Base-by-base conservation (phyloP, 108 stramenopile species). In the Pseudonitzschia multiseries region DNA sequence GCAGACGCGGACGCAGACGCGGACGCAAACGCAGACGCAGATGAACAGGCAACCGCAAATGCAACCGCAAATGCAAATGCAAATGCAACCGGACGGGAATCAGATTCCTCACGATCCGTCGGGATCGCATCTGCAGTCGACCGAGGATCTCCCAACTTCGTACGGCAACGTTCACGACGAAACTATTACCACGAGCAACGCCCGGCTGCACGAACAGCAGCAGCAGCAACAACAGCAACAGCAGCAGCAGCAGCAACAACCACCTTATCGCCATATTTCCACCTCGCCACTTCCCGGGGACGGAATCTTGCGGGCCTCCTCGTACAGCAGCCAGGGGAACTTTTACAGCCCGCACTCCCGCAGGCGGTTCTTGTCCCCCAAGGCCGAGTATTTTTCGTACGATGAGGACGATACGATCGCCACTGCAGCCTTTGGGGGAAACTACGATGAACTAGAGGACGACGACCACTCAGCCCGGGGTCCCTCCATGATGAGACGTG, bases 201-300 rank as follows among this genome's bases (percentile, higher is more conserved):
- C 12, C n/a, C 62, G 42, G 2, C 21, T 21, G 54, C 54, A 59
- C 56, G 36, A 71, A 17, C 40, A 73, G 1, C 72, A 62, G 26
- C 60, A 24, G 41, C 40, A 46, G 31, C 52, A 69, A 48, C 51
- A 70, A 26, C 68, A 62, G 51, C 68, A 60, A 13, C 68, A 64
- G 8, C 61, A 62, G 15, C 61, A 40, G 17, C 69, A 57, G 31
- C 44, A 69, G 31, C 26, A 59, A 5, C 27, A 31, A 3, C 29
- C 10, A 0, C n/a, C 10, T 18, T 14, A 8, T 54, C 53, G 53
- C 36, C 36, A 2, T 2, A 36, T 36, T 6, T 31, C 57, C 26
- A 22, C 57, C 21, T 31, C 57, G 27, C 57, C 57, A 5, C 26
- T 26, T 17, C 24, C 26, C 24, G 57, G 61, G 5, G 61, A 62